Percentiles rank a stretch among this genome's conserved stretches.
These are phyloP conservation scores for Saturnispora serradocipensis DNA, from an alignment of 805 yeast species.

Conservation along the genomic window DNA sequence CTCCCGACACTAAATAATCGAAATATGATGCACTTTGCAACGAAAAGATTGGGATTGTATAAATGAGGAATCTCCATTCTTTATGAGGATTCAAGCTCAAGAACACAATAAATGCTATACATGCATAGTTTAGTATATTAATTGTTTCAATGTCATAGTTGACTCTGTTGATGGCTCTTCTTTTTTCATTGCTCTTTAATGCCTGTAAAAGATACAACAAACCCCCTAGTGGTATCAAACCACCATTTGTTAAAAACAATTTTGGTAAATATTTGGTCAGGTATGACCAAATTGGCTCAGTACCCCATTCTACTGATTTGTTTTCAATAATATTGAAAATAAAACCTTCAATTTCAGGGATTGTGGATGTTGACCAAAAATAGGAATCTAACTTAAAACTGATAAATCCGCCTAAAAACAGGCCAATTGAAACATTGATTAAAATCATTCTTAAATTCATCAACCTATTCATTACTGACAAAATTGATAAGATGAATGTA, in stretches of 20 bases:
- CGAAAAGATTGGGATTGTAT: conserved; percentile 61
- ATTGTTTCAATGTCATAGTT: conserved; percentile 26
- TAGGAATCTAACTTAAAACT: conserved; percentile 55
- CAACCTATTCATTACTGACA: background rate
- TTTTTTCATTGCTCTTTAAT: background rate
- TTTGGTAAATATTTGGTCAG: conserved; percentile 44
- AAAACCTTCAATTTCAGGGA: conserved; percentile 70
- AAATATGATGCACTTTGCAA: conserved; percentile 8
- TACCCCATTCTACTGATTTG: conserved; percentile 74
- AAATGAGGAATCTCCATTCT: conserved; percentile 87
- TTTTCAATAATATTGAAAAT: conserved; percentile 71
- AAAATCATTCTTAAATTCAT: conserved; percentile 18
- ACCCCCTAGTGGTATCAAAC: conserved; percentile 2
- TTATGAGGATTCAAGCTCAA: conserved; percentile 85
- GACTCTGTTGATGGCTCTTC: conserved; percentile 13
- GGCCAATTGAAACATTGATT: conserved; percentile 30
- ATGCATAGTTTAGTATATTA: conserved; percentile 40
- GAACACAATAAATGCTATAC: conserved; percentile 45
- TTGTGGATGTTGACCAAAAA: conserved; percentile 53
- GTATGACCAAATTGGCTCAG: conserved; percentile 65
- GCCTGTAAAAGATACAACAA: background rate
- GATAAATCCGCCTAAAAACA: conserved; percentile 38
- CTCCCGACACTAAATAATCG: conserved; percentile 1
- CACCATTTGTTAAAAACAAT: conserved; percentile 27
- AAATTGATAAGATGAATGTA: conserved; percentile 36